A percentile compares a stretch with the other conserved stretches of the same genome.
These are phyloP conservation scores for Prunus fruticosa DNA, from an alignment of 306 rosid species.

Conservation along the genomic window DNA sequence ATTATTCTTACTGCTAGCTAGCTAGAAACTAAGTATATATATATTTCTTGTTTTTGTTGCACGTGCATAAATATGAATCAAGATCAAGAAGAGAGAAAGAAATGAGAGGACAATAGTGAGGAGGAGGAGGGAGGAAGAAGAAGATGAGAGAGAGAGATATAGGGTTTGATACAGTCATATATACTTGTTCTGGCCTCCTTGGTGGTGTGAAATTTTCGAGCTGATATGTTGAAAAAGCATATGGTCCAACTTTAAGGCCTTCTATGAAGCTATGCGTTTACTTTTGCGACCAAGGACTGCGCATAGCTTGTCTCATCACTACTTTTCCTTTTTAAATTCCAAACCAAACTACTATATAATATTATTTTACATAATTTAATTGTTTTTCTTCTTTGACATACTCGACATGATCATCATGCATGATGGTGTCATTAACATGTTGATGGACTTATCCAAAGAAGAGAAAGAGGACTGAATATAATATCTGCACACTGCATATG, in stretches of 20 bases:
- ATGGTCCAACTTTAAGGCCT: conserved; percentile 4
- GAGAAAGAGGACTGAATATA: not conserved
- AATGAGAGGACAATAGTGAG: not conserved
- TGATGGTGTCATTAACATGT: not conserved
- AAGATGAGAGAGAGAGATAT: not conserved
- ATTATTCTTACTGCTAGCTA: not conserved
- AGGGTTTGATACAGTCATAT: conserved; percentile 13
- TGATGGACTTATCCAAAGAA: not conserved
- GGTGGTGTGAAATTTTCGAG: not conserved
- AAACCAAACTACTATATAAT: not conserved
- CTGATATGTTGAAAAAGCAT: not conserved
- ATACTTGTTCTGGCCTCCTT: not conserved
- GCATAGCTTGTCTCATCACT: not conserved
- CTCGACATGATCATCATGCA: not conserved
- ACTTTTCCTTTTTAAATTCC: not conserved
- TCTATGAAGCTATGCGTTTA: not conserved
- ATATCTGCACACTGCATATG: not conserved
- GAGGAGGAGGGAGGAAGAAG: not conserved
- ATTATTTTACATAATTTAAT: not conserved
- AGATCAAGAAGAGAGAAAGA: not conserved
- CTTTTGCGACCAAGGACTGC: not conserved
- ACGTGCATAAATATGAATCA: not conserved
- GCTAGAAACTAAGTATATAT: not conserved
- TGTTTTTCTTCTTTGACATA: not conserved
- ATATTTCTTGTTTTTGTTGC: not conserved